Conservation (phyloP, 352 stramenopile genomes). For the Pseudoperonospora humuli region DNA sequence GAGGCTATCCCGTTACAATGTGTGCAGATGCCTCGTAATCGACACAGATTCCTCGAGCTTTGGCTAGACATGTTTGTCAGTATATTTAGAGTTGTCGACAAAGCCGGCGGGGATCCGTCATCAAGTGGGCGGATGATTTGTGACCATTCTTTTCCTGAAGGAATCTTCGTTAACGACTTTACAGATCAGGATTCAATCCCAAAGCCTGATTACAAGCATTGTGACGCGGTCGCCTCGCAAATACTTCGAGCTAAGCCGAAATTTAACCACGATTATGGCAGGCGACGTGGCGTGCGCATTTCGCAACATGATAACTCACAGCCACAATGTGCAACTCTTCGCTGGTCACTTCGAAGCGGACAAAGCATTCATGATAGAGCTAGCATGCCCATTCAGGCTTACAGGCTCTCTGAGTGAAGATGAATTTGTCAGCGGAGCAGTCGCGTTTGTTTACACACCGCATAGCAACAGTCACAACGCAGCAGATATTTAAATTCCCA, state of each 20-base stretch:
- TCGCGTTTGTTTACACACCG: no score
- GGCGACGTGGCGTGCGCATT: constrained; percentile 10
- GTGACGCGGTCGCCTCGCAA: constrained; percentile 2
- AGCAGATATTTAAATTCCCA: no score
- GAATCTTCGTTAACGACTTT: constrained; percentile 12
- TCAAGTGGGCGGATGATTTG: constrained; percentile 3
- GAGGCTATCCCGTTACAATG: no score
- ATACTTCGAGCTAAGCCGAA: not conserved
- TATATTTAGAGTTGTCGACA: constrained; percentile 10
- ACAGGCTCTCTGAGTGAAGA: no score
- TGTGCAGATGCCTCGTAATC: constrained; percentile 5
- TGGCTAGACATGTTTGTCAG: constrained; percentile 11
- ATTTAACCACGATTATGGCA: not conserved
- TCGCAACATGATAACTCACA: constrained; percentile 10
- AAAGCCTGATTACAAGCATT: constrained; percentile 9
- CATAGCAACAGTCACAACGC: no score
- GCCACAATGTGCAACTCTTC: constrained; percentile 8
- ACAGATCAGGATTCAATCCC: constrained; percentile 10
- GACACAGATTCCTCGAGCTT: constrained; percentile 10
- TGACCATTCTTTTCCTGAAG: constrained; percentile 1
- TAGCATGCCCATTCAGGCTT: no score
- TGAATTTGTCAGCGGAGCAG: no score
- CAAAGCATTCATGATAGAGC: no score
- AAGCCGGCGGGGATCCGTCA: not conserved
- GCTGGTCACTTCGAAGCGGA: constrained; percentile 8